phyloP scores from a whole-genome alignment of 352 stramenopile species.

The Phytophthora vignae region DNA sequence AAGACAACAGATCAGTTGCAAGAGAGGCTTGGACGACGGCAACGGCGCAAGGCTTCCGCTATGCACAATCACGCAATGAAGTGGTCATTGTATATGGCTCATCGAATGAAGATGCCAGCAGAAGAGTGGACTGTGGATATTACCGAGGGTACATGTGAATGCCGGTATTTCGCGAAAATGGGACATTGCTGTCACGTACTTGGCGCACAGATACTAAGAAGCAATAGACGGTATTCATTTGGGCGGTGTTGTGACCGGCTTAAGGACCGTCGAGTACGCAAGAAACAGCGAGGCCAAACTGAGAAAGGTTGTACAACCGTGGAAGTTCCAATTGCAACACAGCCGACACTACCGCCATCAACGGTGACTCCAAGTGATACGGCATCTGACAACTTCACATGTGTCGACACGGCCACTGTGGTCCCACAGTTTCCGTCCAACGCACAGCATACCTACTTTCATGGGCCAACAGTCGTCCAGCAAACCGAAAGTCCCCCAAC shows the following conservation, averaged over 20 bases:
- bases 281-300: background rate
- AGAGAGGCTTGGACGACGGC: background rate
- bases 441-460: background rate
- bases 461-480: background rate
- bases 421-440: background rate
- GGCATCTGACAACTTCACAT: background rate
- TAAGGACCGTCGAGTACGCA: background rate
- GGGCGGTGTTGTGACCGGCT: background rate
- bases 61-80: background rate
- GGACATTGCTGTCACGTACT: background rate
- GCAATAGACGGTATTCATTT: background rate
- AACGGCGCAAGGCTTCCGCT: background rate
- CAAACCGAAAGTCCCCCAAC: background rate
- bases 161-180: background rate
- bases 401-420: background rate
- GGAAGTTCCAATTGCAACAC: background rate
- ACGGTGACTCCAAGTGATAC: background rate
- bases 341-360: background rate
- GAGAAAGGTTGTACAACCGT: background rate
- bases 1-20: slow-evolving; percentile 1
- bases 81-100: slow-evolving; percentile 1
- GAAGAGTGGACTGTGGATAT: background rate
- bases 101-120: background rate
- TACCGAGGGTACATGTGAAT: background rate
- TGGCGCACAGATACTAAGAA: background rate